These are phyloP conservation scores for Penicillium fimorum DNA, from an alignment of 495 filamentous ascomycete species.

Conservation along the genomic window DNA sequence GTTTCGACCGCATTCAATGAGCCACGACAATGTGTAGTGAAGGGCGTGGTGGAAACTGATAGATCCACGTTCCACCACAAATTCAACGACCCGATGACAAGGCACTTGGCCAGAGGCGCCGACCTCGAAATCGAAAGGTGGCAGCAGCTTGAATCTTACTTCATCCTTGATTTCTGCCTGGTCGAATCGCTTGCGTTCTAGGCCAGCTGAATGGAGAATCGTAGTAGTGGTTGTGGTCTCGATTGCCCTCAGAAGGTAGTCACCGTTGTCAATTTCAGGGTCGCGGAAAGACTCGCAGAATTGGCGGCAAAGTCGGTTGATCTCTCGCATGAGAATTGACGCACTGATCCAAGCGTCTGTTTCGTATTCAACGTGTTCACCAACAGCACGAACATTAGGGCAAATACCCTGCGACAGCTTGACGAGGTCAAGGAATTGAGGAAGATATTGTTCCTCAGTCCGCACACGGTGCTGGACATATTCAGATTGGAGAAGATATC, in stretches of 20 bases:
- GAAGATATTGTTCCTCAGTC: slow-evolving; percentile 77
- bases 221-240: slow-evolving; percentile 70
- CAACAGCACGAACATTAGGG: slow-evolving; percentile 85
- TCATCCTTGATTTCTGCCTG: slow-evolving; percentile 87
- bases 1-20: slow-evolving; percentile 82
- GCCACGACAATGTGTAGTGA: slow-evolving; percentile 96
- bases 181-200: slow-evolving; percentile 82
- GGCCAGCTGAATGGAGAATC: slow-evolving; percentile 80
- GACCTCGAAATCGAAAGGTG: slow-evolving; percentile 76
- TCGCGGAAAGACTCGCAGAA: slow-evolving; percentile 82
- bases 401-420: slow-evolving; percentile 96
- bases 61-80: slow-evolving; percentile 79
- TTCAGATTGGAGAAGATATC: slow-evolving; percentile 81
- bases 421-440: slow-evolving; percentile 93
- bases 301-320: slow-evolving; percentile 86
- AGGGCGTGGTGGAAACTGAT: slow-evolving; percentile 98
- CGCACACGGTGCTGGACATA: slow-evolving; percentile 82
- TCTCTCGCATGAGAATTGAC: slow-evolving; percentile 87
- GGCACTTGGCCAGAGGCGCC: slow-evolving; percentile 39
- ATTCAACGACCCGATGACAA: slow-evolving; percentile 70
- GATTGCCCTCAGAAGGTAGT: slow-evolving; percentile 69
- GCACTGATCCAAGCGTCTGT: slow-evolving; percentile 98
- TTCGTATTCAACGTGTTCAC: slow-evolving; percentile 97
- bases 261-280: slow-evolving; percentile 55
- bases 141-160: slow-evolving; percentile 72